Evolutionary conservation across 2,329 filamentous ascomycete genomes (phyloP).

Genomic region (Tolypocladium ophioglossoides): DNA sequence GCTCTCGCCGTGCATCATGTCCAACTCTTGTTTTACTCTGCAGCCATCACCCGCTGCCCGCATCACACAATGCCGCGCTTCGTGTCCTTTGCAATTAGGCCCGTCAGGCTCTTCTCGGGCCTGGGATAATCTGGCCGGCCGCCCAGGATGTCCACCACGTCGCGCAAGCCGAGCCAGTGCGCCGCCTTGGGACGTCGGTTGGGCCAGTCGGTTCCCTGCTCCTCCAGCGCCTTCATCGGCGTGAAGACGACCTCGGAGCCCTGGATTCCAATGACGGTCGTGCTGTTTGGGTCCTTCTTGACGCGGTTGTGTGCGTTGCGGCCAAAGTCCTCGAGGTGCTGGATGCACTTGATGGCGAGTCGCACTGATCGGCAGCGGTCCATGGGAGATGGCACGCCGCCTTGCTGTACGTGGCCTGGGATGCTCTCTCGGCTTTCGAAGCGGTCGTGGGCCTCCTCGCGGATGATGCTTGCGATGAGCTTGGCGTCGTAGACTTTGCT

Average conservation of each 20-base stretch:
- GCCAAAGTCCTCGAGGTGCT: constrained; percentile 75
- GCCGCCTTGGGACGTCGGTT: constrained; percentile 75
- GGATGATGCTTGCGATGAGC: constrained; percentile 90
- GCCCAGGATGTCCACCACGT: constrained; percentile 74
- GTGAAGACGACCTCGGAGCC: constrained; percentile 85
- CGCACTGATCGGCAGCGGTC: constrained; percentile 87
- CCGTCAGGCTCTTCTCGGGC: constrained; percentile 40
- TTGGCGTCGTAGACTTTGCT: constrained; percentile 86
- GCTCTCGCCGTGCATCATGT: neutral
- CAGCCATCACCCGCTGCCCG: neutral
- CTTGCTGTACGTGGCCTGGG: constrained; percentile 90
- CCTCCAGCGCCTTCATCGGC: constrained; percentile 70
- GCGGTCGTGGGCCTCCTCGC: constrained; percentile 79
- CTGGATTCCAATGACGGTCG: constrained; percentile 82
- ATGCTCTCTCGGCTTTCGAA: constrained; percentile 91
- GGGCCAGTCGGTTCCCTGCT: constrained; percentile 83
- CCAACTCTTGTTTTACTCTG: neutral
- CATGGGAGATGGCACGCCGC: constrained; percentile 88
- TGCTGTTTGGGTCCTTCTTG: constrained; percentile 60
- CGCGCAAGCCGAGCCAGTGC: constrained; percentile 75
- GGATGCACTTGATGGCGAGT: constrained; percentile 86
- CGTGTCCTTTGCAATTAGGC: constrained; percentile 46
- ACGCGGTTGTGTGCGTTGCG: constrained; percentile 57
- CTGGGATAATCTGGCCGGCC: constrained; percentile 50
- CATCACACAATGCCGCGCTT: constrained; percentile 38